Evolutionary conservation across 2,329 filamentous ascomycete genomes (phyloP), one percentile per base, ranked within the genome.

Genomic region (Trematosphaeria pertusa): DNA sequence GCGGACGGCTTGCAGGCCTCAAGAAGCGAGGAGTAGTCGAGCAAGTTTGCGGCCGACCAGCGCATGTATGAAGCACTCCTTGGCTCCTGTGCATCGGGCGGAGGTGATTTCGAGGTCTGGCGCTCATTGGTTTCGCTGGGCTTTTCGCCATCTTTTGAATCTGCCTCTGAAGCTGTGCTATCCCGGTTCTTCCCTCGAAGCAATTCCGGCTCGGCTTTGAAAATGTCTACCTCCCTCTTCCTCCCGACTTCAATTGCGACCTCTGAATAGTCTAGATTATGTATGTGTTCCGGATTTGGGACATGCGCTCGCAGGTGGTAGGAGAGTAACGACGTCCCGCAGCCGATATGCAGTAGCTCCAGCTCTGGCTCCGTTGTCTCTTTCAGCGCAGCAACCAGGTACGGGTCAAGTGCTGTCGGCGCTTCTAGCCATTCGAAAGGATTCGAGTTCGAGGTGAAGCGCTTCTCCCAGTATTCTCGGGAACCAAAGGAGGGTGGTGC

Each of bases 361-460:
- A 67, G 65, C 2, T 52, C 33, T 8, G 39, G n/a, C 1, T 58
- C 53, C 1, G 28, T 32, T 9, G 41, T 31, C 9, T 35, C 24
- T 4, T 49, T 41, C 34, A 72, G 26, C 12, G 64, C 64, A 20
- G 57, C 58, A 5, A 47, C 39, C 12, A 73, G 52, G 34, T 58
- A 61, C 0, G 61, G 48, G 44, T 72, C 68, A 12, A 73, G 54
- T 7, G 53, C 51, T 10, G 53, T 58, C 3, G 69, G 62, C 0
- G 64, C 59, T 28, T 67, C 61, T 4, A 74, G 64, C 71, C 71
- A 74, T 48, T 74, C 71, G 46, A 73, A 74, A 1, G 71, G 59
- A 36, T 58, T 52, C 2, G 66, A 50, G 26, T 71, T 65, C 2
- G 56, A 47, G 6, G 58, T 57, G 50, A 73, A 74, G 24, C 71